Conservation (phyloP, 2,329 filamentous ascomycete genomes). For the Alternaria brassicicola region DNA sequence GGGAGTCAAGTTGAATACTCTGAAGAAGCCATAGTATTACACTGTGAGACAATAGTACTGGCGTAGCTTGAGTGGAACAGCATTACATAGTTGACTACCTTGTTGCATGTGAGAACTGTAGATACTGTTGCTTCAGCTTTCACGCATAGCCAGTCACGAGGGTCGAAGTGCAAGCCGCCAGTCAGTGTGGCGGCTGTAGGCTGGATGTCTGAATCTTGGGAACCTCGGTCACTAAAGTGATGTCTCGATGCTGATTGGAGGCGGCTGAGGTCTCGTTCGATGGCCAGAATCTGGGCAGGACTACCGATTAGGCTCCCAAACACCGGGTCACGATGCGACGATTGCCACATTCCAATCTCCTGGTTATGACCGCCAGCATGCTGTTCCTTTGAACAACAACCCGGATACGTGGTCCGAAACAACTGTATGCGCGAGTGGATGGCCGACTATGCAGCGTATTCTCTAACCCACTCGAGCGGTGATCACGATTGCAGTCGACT, state of each 20-base stretch:
- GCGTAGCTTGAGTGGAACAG: no score
- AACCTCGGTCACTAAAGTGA: conserved; percentile 2
- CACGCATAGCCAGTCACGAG: background rate
- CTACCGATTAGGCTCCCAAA: conserved; percentile 14
- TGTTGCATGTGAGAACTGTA: background rate
- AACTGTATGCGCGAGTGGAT: background rate
- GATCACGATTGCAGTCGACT: background rate
- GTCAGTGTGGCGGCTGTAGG: no score
- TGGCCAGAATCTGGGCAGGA: background rate
- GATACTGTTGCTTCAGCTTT: background rate
- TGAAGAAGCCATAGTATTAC: background rate
- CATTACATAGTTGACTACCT: background rate
- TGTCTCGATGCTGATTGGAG: conserved; percentile 2
- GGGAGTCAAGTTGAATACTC: background rate
- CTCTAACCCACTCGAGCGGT: background rate
- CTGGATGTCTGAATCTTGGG: background rate
- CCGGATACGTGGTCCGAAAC: background rate
- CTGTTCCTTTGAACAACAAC: background rate
- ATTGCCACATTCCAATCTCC: conserved; percentile 9
- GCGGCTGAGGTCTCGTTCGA: background rate
- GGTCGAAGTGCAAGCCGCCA: no score
- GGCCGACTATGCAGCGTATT: background rate
- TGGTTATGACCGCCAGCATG: background rate
- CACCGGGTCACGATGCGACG: conserved; percentile 16
- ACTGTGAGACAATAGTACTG: background rate